These are phyloP conservation scores for Talaromyces verruculosus DNA, from an alignment of 2,329 filamentous ascomycete genomes.

Conservation along the genomic window DNA sequence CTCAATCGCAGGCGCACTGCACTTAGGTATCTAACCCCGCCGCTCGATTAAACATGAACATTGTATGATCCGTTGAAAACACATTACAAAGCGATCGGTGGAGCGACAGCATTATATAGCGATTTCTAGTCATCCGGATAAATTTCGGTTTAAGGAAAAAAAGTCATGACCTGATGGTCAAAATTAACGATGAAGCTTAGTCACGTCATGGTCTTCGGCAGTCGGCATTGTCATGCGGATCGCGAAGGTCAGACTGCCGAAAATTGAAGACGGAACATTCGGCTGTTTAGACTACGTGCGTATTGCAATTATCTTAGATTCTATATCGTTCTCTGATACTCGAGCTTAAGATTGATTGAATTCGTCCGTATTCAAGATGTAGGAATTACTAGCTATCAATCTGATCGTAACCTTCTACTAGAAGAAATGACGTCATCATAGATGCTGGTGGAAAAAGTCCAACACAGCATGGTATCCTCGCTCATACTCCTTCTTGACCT, in stretches of 20 bases:
- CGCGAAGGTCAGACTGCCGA: not conserved
- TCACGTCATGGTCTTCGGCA: slow-evolving; percentile 2
- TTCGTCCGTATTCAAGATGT: too few relatives aligned
- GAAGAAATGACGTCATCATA: slow-evolving; percentile 27
- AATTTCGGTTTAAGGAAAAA: not conserved
- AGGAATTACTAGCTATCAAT: not conserved
- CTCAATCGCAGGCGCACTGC: not conserved
- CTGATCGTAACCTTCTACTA: too few relatives aligned
- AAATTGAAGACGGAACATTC: not conserved
- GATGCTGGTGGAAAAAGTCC: slow-evolving; percentile 44
- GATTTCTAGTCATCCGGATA: not conserved
- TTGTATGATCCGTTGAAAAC: not conserved
- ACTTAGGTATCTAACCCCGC: not conserved
- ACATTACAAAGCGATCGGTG: not conserved
- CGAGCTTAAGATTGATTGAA: not conserved
- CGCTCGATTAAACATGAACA: not conserved
- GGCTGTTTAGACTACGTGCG: not conserved
- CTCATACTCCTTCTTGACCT: slow-evolving; percentile 46
- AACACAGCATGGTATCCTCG: slow-evolving; percentile 43
- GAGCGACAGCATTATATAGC: not conserved
- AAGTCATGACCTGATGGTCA: not conserved
- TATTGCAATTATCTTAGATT: not conserved
- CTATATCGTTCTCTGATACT: not conserved
- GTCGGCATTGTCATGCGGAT: not conserved
- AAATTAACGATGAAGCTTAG: not conserved